Evolutionary conservation across 148 eudicot genomes (phyloP).

Genomic region (Chenopodium album): DNA sequence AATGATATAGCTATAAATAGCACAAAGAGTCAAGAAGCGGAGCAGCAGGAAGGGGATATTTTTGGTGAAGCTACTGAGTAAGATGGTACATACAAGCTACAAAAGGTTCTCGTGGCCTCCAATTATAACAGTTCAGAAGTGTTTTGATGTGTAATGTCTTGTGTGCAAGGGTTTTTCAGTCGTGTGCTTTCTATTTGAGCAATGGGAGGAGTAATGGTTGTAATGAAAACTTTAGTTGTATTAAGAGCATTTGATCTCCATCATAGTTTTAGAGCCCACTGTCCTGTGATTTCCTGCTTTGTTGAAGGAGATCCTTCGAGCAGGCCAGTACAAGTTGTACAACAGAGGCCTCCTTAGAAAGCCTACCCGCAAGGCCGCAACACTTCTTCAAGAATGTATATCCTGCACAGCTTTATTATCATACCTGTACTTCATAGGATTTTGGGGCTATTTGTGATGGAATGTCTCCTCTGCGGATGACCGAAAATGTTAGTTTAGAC

Average conservation of each 20-base stretch:
- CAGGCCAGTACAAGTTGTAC: no score
- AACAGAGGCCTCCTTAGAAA: no score
- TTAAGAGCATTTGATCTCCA: background rate
- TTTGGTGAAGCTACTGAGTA: conserved; percentile 37
- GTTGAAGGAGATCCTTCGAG: no score
- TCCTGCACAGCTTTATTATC: no score
- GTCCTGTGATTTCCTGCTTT: no score
- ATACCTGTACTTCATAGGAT: no score
- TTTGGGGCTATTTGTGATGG: no score
- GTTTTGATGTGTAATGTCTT: background rate
- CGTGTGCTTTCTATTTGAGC: background rate
- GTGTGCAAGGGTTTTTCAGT: background rate
- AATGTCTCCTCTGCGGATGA: no score
- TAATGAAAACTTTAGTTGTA: background rate
- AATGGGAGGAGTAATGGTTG: background rate
- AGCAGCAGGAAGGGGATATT: conserved; percentile 33
- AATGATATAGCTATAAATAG: conserved; percentile 52
- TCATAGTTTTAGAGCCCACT: no score
- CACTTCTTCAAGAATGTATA: no score
- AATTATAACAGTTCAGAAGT: conserved; percentile 10
- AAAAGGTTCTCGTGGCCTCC: conserved; percentile 73
- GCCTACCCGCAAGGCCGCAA: no score
- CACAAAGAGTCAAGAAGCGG: conserved; percentile 29
- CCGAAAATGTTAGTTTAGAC: no score
- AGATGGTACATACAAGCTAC: conserved; percentile 24